Evolutionary conservation across 1,284 basidiomycete genomes (phyloP), one percentile per base, ranked within the genome.

Genomic region (Megacollybia platyphylla): DNA sequence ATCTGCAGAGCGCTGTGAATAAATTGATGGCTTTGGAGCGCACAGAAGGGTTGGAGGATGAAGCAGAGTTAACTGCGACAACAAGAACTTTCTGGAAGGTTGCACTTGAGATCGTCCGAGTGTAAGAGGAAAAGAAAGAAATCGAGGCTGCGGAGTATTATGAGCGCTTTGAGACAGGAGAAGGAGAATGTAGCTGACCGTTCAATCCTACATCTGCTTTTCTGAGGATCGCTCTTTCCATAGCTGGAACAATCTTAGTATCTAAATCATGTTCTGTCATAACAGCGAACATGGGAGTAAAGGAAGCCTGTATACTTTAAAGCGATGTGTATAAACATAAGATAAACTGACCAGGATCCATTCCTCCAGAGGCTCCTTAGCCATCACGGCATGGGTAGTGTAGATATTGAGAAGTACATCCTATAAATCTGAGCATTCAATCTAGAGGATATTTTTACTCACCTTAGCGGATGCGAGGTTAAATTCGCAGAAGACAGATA

Each of bases 201-300:
- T 61, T 60, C 3, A 88, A 62, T 0, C 80, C 75, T 37, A 76
- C 64, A 56, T 88, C 86, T 0, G 87, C 84, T 3, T 82, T 81
- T 29, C 82, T 74, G 4, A 87, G 57, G 2, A 88, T 55, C 0
- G 82, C 71, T 50, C 87, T 88, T 53, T 89, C 85, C 44, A 84
- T 71, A 0, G 69, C 68, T 0, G 85, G 79, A 0, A 87, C 59
- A 30, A 88, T 61, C 0, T 57, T 52, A 9, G 58, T 54, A 2
- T 55, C 56, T 28, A 88, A 62, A 36, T 84, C 76, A 0, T 70
- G 64, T 2, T 64, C 54, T 0, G 64, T 64, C 5, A 85, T 54
- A 39, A 64, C 71, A 0, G 59, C 66, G 7, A 58, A 53, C 46
- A 87, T 70, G 57, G 88, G 84, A 47, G 78, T 80, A 15, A 85